Evolutionary conservation across 2,329 filamentous ascomycete species (phyloP), one percentile per base, ranked within the genome.

Genomic region (Pseudonectria buxi): DNA sequence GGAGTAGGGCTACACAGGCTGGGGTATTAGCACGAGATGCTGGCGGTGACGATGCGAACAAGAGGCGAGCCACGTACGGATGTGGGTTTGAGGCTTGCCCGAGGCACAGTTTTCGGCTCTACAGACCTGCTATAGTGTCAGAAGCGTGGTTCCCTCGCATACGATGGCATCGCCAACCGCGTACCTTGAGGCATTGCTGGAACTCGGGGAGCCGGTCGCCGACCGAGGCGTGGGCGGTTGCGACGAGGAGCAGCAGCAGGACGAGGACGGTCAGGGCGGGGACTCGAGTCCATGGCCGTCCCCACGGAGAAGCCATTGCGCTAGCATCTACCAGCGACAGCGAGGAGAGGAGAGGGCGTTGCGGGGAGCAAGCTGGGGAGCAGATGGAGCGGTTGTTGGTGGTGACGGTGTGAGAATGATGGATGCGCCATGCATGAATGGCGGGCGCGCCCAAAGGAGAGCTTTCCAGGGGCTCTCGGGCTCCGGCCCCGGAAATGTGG

Each of bases 151-250:
- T 9, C 18, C 18, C 9, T 22, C 18, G 5, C 18, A 9, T 22
- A 9, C 18, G 5, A 9, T 5, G 5, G 9, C 9, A 22, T 22
- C 32, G 31, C 14, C 18, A 15, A 18, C 10, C 30, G 30, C 50
- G 43, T 43, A 94, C 90, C 70, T 86, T 65, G 35, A 96, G 77
- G 59, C 92, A 98, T 60, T 88, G 72, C 56, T 72, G 75, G 59
- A 98, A 98, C 54, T 94, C 88, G 13, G 86, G 86, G 40, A 95
- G 69, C 36, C 78, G 74, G 61, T 98, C 92, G 46, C 92, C 92
- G 32, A 80, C 53, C 4, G 89, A 95, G 18, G 88, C 92, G 35
- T 69, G 62, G 12, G 68, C 69, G n/a, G 61, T 59, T 33, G 50
- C 52, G 24, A 62, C 57, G 42, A 76, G 60, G 35, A 68, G 45